Conservation (phyloP, 1,139 yeast species). For the Yamadazyma trypodendri region DNA sequence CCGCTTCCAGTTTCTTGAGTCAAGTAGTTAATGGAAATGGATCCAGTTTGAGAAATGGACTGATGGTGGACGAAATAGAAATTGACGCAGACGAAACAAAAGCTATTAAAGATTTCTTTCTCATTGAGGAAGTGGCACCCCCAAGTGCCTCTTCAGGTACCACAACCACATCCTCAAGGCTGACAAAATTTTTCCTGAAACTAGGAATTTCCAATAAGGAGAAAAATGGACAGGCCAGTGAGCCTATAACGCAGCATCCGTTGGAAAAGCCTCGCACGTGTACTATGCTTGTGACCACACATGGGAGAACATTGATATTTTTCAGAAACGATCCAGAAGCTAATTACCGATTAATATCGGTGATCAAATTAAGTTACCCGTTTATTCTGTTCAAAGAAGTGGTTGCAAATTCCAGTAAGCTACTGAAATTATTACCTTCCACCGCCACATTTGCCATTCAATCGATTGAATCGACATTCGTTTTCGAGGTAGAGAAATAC, state of each 20-base stretch:
- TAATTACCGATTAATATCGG: constrained; percentile 42
- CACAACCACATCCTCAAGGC: constrained; percentile 7
- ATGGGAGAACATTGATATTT: constrained; percentile 56
- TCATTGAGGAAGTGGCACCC: constrained; percentile 20
- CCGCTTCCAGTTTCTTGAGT: constrained; percentile 36
- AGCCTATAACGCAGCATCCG: constrained; percentile 23
- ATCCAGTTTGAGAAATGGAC: constrained; percentile 28
- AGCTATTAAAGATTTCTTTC: constrained; percentile 29
- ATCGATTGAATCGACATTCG: constrained; percentile 45
- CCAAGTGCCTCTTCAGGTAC: constrained; percentile 10
- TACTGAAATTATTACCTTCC: constrained; percentile 33
- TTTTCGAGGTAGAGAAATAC: constrained; percentile 56
- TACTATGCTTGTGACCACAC: constrained; percentile 52
- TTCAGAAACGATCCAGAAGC: constrained; percentile 33
- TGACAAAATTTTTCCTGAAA: constrained; percentile 29
- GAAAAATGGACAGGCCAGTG: constrained; percentile 15
- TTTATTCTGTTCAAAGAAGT: constrained; percentile 57
- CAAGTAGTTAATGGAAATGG: constrained; percentile 57
- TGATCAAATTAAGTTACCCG: constrained; percentile 47
- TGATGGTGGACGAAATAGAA: constrained; percentile 12
- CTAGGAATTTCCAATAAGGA: constrained; percentile 23
- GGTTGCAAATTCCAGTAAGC: constrained; percentile 31
- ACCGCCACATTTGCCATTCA: constrained; percentile 55
- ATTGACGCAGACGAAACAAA: constrained; percentile 25
- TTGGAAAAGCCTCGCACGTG: constrained; percentile 41